A percentile compares a stretch with the other conserved stretches of the same genome.
phyloP scores from a whole-genome alignment of 768 basidiomycete species.

The Cytidiella melzeri region DNA sequence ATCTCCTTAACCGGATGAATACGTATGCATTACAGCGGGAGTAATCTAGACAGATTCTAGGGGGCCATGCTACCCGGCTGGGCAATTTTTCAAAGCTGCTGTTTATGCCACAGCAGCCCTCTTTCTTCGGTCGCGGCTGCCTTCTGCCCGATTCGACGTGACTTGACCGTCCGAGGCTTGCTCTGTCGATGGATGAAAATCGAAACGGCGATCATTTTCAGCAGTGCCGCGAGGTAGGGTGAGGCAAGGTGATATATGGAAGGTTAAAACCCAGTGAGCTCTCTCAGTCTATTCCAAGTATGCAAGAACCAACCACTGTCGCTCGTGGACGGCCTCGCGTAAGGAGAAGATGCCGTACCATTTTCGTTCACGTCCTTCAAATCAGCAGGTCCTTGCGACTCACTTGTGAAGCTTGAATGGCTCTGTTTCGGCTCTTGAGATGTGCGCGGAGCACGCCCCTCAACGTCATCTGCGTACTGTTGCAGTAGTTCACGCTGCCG shows the following conservation, averaged over 20 bases:
- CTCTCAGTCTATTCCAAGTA: constrained; percentile 60
- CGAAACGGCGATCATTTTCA: constrained; percentile 7
- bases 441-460: constrained; percentile 43
- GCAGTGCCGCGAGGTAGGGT: constrained; percentile 4
- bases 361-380: constrained; percentile 39
- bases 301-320: constrained; percentile 64
- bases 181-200: constrained; percentile 9
- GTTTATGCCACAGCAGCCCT: constrained; percentile 41
- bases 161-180: constrained; percentile 22
- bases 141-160: constrained; percentile 31
- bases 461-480: constrained; percentile 89
- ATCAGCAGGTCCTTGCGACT: constrained; percentile 16
- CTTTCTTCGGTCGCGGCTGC: constrained; percentile 39
- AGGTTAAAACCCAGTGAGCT: constrained; percentile 66
- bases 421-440: constrained; percentile 7
- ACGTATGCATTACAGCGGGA: constrained; percentile 18
- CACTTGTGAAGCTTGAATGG: constrained; percentile 19
- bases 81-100: not conserved
- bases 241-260: constrained; percentile 40
- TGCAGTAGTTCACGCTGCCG: constrained; percentile 86
- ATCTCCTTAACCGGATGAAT: constrained; percentile 1
- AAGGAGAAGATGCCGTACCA: constrained; percentile 72
- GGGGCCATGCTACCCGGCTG: not conserved
- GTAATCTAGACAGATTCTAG: constrained; percentile 15
- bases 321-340: constrained; percentile 42